A percentile compares a stretch with the other conserved stretches of the same genome.
These are phyloP conservation scores for Dioscorea zingiberensis DNA, from an alignment of 106 monocot genomes.

Conservation along the genomic window DNA sequence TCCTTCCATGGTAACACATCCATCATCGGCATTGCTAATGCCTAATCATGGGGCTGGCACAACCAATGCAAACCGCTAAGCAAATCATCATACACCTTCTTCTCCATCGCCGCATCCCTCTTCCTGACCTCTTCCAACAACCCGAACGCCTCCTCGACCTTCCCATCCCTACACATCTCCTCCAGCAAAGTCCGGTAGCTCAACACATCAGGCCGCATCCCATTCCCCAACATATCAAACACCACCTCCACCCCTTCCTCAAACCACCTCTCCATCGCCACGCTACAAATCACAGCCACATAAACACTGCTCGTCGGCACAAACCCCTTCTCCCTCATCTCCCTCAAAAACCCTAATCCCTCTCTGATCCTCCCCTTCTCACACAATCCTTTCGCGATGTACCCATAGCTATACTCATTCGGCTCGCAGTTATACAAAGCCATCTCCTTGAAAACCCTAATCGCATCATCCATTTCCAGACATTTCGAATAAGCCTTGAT, in stretches of 20 bases:
- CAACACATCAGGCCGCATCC: conserved; percentile 57
- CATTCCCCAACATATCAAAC: conserved; percentile 63
- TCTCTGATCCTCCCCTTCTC: conserved; percentile 67
- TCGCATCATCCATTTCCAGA: conserved; percentile 78
- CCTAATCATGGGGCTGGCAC: conserved; percentile 46
- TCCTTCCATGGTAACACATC: too few species aligned
- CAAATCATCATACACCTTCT: conserved; percentile 54
- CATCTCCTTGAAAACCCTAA: conserved; percentile 71
- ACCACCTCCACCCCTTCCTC: conserved; percentile 55
- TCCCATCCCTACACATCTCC: conserved; percentile 84
- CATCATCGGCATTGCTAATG: too few species aligned
- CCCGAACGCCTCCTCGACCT: conserved; percentile 53
- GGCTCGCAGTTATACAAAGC: conserved; percentile 78
- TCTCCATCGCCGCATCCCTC: conserved; percentile 41
- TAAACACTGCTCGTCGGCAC: conserved; percentile 70
- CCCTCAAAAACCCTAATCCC: conserved; percentile 46
- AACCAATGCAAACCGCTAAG: conserved; percentile 86
- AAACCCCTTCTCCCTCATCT: conserved; percentile 75
- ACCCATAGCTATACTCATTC: conserved; percentile 73
- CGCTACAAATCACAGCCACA: conserved; percentile 49
- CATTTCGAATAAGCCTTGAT: conserved; percentile 80
- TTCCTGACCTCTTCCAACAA: conserved; percentile 62
- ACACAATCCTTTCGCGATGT: conserved; percentile 65
- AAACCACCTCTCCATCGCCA: conserved; percentile 66
- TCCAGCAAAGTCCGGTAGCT: conserved; percentile 86